phyloP scores from a whole-genome alignment of 768 basidiomycete species.

The Termitomyces sp. region DNA sequence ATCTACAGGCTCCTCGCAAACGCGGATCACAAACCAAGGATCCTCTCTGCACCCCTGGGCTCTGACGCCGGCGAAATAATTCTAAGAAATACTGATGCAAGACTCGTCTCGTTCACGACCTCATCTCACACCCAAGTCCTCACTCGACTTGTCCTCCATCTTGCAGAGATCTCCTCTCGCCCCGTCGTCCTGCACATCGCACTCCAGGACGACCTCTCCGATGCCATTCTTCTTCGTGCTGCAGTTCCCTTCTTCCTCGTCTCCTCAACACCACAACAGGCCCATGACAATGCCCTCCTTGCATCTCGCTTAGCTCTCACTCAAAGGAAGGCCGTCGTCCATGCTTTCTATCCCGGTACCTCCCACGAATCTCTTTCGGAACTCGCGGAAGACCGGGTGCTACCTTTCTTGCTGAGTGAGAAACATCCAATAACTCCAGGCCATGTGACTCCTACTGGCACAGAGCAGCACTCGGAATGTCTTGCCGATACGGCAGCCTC shows the following conservation, averaged over 20 bases:
- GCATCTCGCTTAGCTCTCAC: conserved; percentile 73
- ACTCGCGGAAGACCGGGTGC: conserved; percentile 52
- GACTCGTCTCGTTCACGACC: conserved; percentile 58
- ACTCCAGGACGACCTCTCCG: conserved; percentile 59
- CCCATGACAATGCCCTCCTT: conserved; percentile 86
- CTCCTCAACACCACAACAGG: conserved; percentile 71
- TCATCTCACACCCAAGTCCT: conserved; percentile 43
- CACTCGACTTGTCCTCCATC: conserved; percentile 58
- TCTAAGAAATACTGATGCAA: conserved; percentile 36
- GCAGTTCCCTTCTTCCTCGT: conserved; percentile 78
- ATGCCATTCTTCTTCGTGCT: conserved; percentile 72
- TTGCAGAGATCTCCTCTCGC: conserved; percentile 57
- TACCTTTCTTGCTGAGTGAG: conserved; percentile 52
- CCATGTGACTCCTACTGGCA: conserved; percentile 9
- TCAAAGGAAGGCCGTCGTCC: conserved; percentile 75
- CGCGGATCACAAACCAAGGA: conserved; percentile 30
- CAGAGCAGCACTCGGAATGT: conserved; percentile 2
- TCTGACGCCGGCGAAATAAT: conserved; percentile 60
- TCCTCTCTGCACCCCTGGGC: conserved; percentile 52
- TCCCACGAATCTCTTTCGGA: conserved; percentile 38
- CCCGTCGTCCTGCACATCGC: conserved; percentile 73
- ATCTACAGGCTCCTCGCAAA: conserved; percentile 30
- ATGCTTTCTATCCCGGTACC: conserved; percentile 60
- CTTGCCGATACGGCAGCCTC: conserved; percentile 20
- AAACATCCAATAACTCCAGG: conserved; percentile 32